phyloP scores from a whole-genome alignment of 1,284 basidiomycete genomes.

The Ceratobasidium sp. region DNA sequence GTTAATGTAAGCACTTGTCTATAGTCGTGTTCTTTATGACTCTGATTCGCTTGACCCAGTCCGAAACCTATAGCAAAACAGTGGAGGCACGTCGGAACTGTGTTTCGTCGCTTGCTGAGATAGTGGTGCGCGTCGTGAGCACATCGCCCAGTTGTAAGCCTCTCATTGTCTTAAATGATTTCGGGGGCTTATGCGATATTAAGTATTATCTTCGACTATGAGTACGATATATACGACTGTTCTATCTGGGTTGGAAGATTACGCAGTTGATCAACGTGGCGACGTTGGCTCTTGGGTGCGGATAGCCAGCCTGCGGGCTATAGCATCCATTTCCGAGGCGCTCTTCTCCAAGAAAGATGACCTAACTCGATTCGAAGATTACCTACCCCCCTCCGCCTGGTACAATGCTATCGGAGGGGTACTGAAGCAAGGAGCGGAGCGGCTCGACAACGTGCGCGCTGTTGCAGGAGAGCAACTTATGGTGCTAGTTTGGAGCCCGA shows the following conservation, averaged over 20 bases:
- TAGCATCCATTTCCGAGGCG: constrained; percentile 54
- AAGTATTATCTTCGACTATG: constrained; percentile 14
- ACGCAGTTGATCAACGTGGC: constrained; percentile 92
- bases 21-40: not conserved
- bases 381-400: constrained; percentile 70
- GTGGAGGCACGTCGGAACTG: constrained; percentile 79
- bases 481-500: constrained; percentile 62
- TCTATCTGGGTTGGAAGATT: constrained; percentile 82
- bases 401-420: constrained; percentile 71
- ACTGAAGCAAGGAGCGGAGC: constrained; percentile 89
- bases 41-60: constrained; percentile 33
- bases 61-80: constrained; percentile 48
- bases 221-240: constrained; percentile 46
- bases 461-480: constrained; percentile 75
- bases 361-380: constrained; percentile 58
- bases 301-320: constrained; percentile 73
- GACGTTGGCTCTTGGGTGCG: constrained; percentile 99
- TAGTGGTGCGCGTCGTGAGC: constrained; percentile 55
- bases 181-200: constrained; percentile 12
- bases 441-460: constrained; percentile 89
- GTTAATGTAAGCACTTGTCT: constrained; percentile 60
- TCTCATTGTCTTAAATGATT: constrained; percentile 58
- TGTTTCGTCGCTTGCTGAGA: constrained; percentile 70
- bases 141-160: constrained; percentile 60
- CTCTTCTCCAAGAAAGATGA: constrained; percentile 45